phyloP scores from a whole-genome alignment of 2,329 filamentous ascomycete genomes.

The Rutstroemia sp. region DNA sequence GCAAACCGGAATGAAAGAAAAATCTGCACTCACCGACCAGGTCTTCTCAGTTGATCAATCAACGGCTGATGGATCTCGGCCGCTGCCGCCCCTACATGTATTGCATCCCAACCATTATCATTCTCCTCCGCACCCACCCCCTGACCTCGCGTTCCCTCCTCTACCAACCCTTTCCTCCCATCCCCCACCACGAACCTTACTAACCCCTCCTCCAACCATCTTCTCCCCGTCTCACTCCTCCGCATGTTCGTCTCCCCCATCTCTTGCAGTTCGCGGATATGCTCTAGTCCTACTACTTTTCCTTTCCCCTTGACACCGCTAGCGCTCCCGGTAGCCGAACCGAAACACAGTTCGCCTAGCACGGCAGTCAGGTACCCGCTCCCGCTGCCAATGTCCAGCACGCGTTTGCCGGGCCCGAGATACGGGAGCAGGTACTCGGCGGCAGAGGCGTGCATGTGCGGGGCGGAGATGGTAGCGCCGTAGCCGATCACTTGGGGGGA shows the following conservation, averaged over 20 bases:
- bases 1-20: neutral
- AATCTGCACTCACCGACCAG: conserved; percentile 49
- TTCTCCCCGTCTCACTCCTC: conserved; percentile 51
- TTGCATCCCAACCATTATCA: conserved; percentile 71
- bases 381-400: conserved; percentile 69
- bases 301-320: conserved; percentile 20
- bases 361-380: conserved; percentile 84
- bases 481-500: conserved; percentile 62
- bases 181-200: conserved; percentile 72
- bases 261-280: conserved; percentile 57
- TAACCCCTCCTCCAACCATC: conserved; percentile 53
- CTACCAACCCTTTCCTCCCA: conserved; percentile 58
- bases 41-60: conserved; percentile 68
- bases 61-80: conserved; percentile 63
- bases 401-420: conserved; percentile 42
- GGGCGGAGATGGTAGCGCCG: conserved; percentile 62
- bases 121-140: conserved; percentile 49
- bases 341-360: conserved; percentile 52
- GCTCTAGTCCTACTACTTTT: conserved; percentile 64
- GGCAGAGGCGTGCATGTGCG: conserved; percentile 65
- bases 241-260: conserved; percentile 58
- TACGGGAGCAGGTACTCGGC: conserved; percentile 53
- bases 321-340: too few species aligned
- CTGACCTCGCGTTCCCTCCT: conserved; percentile 35
- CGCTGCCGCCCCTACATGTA: conserved; percentile 89